These are phyloP conservation scores for Leucocoprinus leucothites DNA, from an alignment of 768 basidiomycete species.

Conservation along the genomic window DNA sequence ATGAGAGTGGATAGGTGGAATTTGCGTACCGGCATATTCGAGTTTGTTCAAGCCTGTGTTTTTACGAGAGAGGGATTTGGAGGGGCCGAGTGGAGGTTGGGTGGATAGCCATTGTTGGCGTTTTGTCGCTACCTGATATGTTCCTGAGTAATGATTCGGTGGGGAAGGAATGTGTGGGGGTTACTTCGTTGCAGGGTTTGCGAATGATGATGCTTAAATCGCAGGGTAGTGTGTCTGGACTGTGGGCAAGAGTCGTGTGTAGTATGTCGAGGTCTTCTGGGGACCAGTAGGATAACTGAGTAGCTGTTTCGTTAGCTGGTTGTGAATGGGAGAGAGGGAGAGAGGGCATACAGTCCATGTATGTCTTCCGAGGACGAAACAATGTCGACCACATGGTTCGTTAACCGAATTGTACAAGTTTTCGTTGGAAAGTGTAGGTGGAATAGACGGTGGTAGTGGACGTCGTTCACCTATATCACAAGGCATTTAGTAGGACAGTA, in stretches of 20 bases:
- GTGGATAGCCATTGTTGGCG: slow-evolving; percentile 15
- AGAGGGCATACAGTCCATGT: background rate
- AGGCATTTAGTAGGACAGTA: background rate
- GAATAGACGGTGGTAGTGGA: slow-evolving; percentile 22
- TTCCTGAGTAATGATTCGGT: slow-evolving; percentile 18
- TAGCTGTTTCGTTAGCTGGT: background rate
- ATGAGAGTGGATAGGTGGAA: background rate
- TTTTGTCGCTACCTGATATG: slow-evolving; percentile 19
- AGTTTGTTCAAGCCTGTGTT: background rate
- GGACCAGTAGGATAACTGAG: slow-evolving; percentile 22
- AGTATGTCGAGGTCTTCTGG: slow-evolving; percentile 25
- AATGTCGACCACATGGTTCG: slow-evolving; percentile 29
- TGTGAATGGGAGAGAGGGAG: background rate
- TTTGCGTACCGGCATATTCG: slow-evolving; percentile 3
- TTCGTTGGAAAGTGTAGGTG: slow-evolving; percentile 21
- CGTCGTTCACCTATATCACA: slow-evolving; percentile 23
- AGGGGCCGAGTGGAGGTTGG: background rate
- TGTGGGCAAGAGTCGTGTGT: slow-evolving; percentile 33
- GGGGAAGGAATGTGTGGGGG: slow-evolving; percentile 16
- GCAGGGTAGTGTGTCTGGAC: slow-evolving; percentile 48
- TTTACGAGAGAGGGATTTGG: background rate
- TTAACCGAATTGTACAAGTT: slow-evolving; percentile 16
- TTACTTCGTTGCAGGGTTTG: slow-evolving; percentile 46
- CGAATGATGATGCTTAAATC: slow-evolving; percentile 45
- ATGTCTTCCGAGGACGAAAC: slow-evolving; percentile 22